Evolutionary conservation across 257 asterid genomes (phyloP), one percentile per base, ranked within the genome.

Genomic region (Jaltomata sinuosa): DNA sequence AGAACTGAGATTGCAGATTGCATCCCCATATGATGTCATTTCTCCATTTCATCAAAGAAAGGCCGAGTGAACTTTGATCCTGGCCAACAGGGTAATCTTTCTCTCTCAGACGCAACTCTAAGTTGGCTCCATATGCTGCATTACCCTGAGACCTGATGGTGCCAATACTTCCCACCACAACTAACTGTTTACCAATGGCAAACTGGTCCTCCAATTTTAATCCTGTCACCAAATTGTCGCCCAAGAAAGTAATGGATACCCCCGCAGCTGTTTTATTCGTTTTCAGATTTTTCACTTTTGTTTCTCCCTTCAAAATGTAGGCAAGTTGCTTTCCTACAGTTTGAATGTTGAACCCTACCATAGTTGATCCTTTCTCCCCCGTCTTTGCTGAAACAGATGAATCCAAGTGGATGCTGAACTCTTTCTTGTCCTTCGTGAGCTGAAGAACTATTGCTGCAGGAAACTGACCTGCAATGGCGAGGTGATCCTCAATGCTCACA

Each of bases 1-100:
- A 83, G 80, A 92, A 61, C 85, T 85, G 85, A 61, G 94, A 87
- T 18, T 86, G 86, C 88, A 90, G 57, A 53, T 89, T 87, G 88
- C 88, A 87, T 54, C 91, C 92, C 84, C 85, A 88, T 14, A 82
- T n/a, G 21, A 85, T 38, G 42, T 88, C 92, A 45, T 85, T 89
- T 87, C 89, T 77, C 87, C 84, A 86, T 84, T 83, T 88, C 86
- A 77, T 84, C 19, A 88, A n/a, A 59, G 94, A 88, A 18, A 91
- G 38, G 34, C 92, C 87, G 14, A 90, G 8, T 31, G 85, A 67
- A 79, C 72, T 84, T 81, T 77, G 86, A 62, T 85, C 90, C 71
- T 85, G 84, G 62, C 81, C 85, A 27, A 68, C 1, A 10, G 87
- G 87, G 77, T 81, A 80, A 40, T 85, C 89, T 36, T 72, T 50